These are phyloP conservation scores for Lipomyces mesembrius DNA, from an alignment of 805 yeast species.

Conservation along the genomic window DNA sequence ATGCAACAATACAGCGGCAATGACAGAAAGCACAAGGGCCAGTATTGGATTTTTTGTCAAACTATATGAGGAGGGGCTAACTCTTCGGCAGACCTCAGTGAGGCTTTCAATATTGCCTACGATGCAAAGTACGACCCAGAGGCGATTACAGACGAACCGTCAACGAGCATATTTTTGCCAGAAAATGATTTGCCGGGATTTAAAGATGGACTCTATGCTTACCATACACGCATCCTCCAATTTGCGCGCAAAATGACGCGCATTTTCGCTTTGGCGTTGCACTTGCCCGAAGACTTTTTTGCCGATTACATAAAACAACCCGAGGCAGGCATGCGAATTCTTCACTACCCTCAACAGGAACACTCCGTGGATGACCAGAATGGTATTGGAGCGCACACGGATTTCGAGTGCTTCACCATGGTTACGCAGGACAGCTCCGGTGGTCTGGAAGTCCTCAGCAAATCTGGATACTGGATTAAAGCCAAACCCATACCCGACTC, in stretches of 20 bases:
- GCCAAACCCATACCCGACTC: conserved; percentile 48
- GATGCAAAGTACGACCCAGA: conserved; percentile 41
- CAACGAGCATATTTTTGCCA: conserved; percentile 42
- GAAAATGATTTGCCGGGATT: conserved; percentile 42
- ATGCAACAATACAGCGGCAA: conserved; percentile 38
- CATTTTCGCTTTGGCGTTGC: conserved; percentile 45
- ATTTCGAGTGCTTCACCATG: conserved; percentile 48
- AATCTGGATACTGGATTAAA: conserved; percentile 44
- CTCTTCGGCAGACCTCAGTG: conserved; percentile 44
- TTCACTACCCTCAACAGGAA: conserved; percentile 47
- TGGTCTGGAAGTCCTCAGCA: conserved; percentile 49
- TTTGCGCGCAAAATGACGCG: conserved; percentile 42
- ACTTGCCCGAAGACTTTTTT: conserved; percentile 43
- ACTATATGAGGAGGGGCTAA: neutral
- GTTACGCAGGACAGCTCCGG: conserved; percentile 48
- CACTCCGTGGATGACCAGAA: conserved; percentile 43
- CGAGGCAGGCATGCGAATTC: conserved; percentile 44
- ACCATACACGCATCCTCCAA: conserved; percentile 39
- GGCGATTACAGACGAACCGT: conserved; percentile 39
- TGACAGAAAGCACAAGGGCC: conserved; percentile 32
- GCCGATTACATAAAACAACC: conserved; percentile 40
- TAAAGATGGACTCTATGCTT: conserved; percentile 39
- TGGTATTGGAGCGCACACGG: conserved; percentile 52
- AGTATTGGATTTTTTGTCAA: neutral
- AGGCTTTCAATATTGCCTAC: conserved; percentile 46